These are phyloP conservation scores for Zygotorulaspora danielsina DNA, from an alignment of 805 yeast species.

Conservation along the genomic window DNA sequence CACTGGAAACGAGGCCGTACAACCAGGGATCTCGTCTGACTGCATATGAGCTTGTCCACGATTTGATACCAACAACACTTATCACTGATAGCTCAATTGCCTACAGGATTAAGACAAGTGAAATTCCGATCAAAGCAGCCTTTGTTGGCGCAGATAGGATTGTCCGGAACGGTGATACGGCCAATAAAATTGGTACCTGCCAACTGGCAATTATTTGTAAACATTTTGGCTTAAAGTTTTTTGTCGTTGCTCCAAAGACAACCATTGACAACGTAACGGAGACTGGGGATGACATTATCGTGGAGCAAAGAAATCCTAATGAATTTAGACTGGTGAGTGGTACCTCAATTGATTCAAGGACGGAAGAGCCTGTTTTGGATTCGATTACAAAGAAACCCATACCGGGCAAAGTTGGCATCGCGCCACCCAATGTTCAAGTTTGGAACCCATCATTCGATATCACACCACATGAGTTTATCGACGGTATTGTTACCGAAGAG, in stretches of 20 bases:
- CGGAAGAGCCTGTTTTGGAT: slow-evolving; percentile 26
- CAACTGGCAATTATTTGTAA: slow-evolving; percentile 74
- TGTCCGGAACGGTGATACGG: slow-evolving; percentile 90
- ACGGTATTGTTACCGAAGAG: slow-evolving; percentile 85
- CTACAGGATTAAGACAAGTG: slow-evolving; percentile 49
- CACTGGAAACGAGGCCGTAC: slow-evolving; percentile 93
- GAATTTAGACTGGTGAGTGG: slow-evolving; percentile 81
- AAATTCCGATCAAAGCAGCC: slow-evolving; percentile 74
- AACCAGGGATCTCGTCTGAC: slow-evolving; percentile 94
- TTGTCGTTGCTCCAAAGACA: slow-evolving; percentile 93
- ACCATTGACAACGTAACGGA: slow-evolving; percentile 70
- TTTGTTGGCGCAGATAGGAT: slow-evolving; percentile 96
- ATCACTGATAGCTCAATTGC: slow-evolving; percentile 92
- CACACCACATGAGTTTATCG: slow-evolving; percentile 78
- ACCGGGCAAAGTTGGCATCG: slow-evolving; percentile 60
- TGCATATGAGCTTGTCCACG: slow-evolving; percentile 83
- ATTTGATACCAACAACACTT: slow-evolving; percentile 79
- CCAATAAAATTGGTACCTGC: slow-evolving; percentile 93
- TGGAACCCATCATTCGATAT: slow-evolving; percentile 98
- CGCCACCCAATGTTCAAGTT: slow-evolving; percentile 78
- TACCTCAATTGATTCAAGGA: slow-evolving; percentile 41
- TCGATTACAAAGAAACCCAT: slow-evolving; percentile 32
- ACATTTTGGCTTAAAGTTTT: slow-evolving; percentile 66
- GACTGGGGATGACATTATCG: slow-evolving; percentile 70
- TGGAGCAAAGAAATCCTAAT: slow-evolving; percentile 79